Conservation (phyloP, 2,329 filamentous ascomycete species). For the Ophiostoma triangulosporum region DNA sequence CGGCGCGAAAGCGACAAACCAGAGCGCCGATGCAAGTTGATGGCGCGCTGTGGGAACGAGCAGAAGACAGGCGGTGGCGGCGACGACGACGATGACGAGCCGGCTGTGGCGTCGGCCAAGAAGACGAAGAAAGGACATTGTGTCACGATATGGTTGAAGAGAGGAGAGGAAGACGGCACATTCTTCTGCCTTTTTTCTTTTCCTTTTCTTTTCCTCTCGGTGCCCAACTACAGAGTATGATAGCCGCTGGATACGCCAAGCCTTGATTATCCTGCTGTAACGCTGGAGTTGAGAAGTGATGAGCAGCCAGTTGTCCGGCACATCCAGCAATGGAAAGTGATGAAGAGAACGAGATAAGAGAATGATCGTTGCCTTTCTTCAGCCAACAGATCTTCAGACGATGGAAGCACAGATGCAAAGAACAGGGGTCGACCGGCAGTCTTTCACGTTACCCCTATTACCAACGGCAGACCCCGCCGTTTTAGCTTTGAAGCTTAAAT, state of each 20-base stretch:
- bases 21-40: conserved; percentile 5
- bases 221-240: not conserved
- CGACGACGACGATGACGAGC: conserved; percentile 2
- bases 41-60: conserved; percentile 7
- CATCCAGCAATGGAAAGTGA: not conserved
- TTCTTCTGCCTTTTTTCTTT: not conserved
- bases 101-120: conserved; percentile 10
- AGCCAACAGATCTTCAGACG: no score
- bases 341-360: not conserved
- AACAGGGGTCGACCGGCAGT: not conserved
- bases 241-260: not conserved
- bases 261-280: not conserved
- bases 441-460: not conserved
- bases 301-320: no score
- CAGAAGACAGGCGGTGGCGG: conserved; percentile 2
- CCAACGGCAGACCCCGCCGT: not conserved
- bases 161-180: not conserved
- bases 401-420: no score
- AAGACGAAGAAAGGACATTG: conserved; percentile 7
- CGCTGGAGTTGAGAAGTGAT: not conserved
- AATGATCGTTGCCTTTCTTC: no score
- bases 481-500: not conserved
- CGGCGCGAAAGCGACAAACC: conserved; percentile 11
- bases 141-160: not conserved
- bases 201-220: not conserved